Evolutionary conservation across 2,329 filamentous ascomycete genomes (phyloP), one percentile per base, ranked within the genome.

Genomic region (Fusarium sterilihyphosum): DNA sequence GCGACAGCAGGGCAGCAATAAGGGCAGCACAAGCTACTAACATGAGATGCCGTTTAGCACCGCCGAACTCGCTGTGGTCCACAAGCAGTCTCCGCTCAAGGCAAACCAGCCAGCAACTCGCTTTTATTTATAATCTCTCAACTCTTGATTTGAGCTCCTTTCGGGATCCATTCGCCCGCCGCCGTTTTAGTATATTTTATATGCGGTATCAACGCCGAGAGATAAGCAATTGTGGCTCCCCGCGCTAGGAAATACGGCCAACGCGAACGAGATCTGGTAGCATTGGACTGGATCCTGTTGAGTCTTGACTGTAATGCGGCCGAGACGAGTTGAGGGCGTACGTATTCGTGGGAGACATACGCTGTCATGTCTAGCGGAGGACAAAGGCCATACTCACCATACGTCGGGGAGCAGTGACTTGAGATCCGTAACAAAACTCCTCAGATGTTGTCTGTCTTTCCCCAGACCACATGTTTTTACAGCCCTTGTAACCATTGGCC

Each of bases 41-140:
- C 58, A 43, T 24, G 57, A 74, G 37, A 60, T 54, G 66, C 69
- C 60, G 58, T 43, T 68, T 73, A 71, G 67, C 67, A 64, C 57
- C 61, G 70, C 77, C 77, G 76, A 78, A 68, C 61, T 78, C 76
- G 75, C 71, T 73, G 65, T 64, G 73, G 70, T 74, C 67, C 65
- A 75, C 66, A 63, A 59, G 64, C 37, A 56, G 52, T 56, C 76
- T 78, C 77, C 77, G 77, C 75, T 63, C 53, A 43, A 61, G 11
- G 29, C 29, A 50, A 60, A 29, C 43, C 33, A 60, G 46, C 61
- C 67, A 76, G 74, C 65, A 72, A 66, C 68, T 71, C 69, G 65
- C 70, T 70, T 73, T 71, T 80, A 78, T 78, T 80, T 80, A 80
- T 80, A 80, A 80, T 78, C 65, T 68, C 57, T 71, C 70, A 59